phyloP scores from a whole-genome alignment of 192 early-diverging fungal species.

The Umbelopsis sp. region DNA sequence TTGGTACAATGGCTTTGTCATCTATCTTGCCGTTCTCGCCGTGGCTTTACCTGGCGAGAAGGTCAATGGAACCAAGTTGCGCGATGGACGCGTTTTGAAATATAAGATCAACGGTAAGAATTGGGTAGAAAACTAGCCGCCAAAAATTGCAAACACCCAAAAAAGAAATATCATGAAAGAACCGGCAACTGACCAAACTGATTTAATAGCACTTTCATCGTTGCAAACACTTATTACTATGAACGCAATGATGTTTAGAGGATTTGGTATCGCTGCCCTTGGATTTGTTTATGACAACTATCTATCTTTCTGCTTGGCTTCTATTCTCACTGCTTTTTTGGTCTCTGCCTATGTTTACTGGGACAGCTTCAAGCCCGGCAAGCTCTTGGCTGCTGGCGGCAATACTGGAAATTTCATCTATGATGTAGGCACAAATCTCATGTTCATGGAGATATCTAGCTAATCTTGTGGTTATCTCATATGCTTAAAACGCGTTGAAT shows the following conservation, averaged over 20 bases:
- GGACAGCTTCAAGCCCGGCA: slow-evolving; percentile 68
- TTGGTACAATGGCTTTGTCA: slow-evolving; percentile 48
- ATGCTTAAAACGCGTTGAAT: too few species aligned
- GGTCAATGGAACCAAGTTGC: slow-evolving; percentile 68
- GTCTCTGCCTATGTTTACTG: slow-evolving; percentile 74
- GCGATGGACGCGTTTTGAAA: slow-evolving; percentile 69
- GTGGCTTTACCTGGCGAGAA: slow-evolving; percentile 69
- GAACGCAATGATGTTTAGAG: slow-evolving; percentile 41
- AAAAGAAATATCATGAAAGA: too few species aligned
- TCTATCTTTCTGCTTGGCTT: slow-evolving; percentile 71
- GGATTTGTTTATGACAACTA: slow-evolving; percentile 82
- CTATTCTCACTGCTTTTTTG: slow-evolving; percentile 62
- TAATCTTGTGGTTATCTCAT: neutral
- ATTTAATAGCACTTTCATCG: slow-evolving; percentile 19
- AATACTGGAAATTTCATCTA: slow-evolving; percentile 88
- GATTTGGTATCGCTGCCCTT: slow-evolving; percentile 63
- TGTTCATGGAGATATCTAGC: neutral
- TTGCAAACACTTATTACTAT: slow-evolving; percentile 64
- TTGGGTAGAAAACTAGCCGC: neutral
- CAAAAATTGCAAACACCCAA: neutral
- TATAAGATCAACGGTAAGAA: slow-evolving; percentile 83
- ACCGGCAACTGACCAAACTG: neutral
- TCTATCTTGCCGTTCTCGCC: slow-evolving; percentile 38
- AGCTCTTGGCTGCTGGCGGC: slow-evolving; percentile 78
- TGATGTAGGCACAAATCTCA: slow-evolving; percentile 57